Base-by-base conservation (phyloP, 441 rosid genomes). In the Mallotus repandus region DNA sequence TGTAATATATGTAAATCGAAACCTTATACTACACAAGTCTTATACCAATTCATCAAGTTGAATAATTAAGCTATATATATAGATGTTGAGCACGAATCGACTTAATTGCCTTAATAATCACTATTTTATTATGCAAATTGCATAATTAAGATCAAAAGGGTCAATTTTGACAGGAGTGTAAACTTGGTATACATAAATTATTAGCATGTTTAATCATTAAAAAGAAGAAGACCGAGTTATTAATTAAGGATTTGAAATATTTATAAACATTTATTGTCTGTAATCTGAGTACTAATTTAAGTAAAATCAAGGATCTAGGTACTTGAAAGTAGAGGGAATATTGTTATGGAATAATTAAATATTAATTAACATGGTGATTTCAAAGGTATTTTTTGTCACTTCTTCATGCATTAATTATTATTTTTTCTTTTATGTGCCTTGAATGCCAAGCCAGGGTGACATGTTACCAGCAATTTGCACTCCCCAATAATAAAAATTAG, bases 371-470 rank as follows among this genome's bases (percentile, higher is more conserved):
- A 9, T 41, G 5, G 2, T 69, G 22, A 35, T 56, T 69, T 75
- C 61, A 46, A 53, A 58, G 68, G 74, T 62, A 35, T 48, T 53
- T 64, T 63, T 46, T 45, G 52, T 55, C 76, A 70, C 53, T 7
- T 22, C 63, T 76, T 25, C 66, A 65, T 53, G 58, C 63, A 46
- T 65, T 11, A 10, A 19, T 65, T 54, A 38, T 29, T 29, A 38
- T 38, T 38, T 38, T 38, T 6, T 29, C 32, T 29, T 10, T 55
- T 16, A 8, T 38, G 13, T 58, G 35, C 25, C 19, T 38, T 63
- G 29, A 38, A 0, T 38, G 41, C 41, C 69, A 52, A 49, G 3
- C 16, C 11, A 68, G 38, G 41, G 29, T 29, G 78, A 74, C 75
- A 52, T 38, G 35, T 50, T 63, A 73, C 59, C 74, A 15, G 66